These are phyloP conservation scores for Lichenothelia convexa DNA, from an alignment of 495 filamentous ascomycete species.

Conservation along the genomic window DNA sequence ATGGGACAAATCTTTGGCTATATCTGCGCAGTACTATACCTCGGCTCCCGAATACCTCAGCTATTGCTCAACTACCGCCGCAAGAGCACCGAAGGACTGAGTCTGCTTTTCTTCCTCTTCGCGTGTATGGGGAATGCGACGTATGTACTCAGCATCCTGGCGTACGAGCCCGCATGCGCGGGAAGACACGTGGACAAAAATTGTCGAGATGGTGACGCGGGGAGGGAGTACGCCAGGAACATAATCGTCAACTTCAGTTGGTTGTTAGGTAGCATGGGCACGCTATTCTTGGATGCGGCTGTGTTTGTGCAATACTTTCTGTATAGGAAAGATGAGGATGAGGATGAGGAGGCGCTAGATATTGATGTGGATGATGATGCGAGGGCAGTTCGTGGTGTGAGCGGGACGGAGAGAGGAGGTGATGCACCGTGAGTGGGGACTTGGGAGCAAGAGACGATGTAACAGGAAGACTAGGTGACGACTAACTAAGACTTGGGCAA, in stretches of 20 bases:
- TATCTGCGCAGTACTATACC: slow-evolving; percentile 53
- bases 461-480: too few species aligned
- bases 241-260: slow-evolving; percentile 75
- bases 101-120: slow-evolving; percentile 87
- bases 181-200: slow-evolving; percentile 4
- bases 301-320: slow-evolving; percentile 91
- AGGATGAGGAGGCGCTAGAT: slow-evolving; percentile 3
- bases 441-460: too few species aligned
- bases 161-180: slow-evolving; percentile 51
- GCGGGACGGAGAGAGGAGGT: background rate
- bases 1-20: slow-evolving; percentile 39
- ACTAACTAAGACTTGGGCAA: too few species aligned
- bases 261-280: slow-evolving; percentile 78
- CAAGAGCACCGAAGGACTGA: slow-evolving; percentile 80
- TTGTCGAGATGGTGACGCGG: slow-evolving; percentile 37
- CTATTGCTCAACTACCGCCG: slow-evolving; percentile 75
- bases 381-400: background rate
- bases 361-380: background rate
- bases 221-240: slow-evolving; percentile 50
- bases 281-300: slow-evolving; percentile 58
- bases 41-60: slow-evolving; percentile 75
- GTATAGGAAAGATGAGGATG: slow-evolving; percentile 36
- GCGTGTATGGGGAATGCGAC: slow-evolving; percentile 88
- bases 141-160: slow-evolving; percentile 81
- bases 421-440: background rate